phyloP scores from a whole-genome alignment of 176 grass and related monocot genomes.

The sorghum (Sorghum bicolor) region DNA sequence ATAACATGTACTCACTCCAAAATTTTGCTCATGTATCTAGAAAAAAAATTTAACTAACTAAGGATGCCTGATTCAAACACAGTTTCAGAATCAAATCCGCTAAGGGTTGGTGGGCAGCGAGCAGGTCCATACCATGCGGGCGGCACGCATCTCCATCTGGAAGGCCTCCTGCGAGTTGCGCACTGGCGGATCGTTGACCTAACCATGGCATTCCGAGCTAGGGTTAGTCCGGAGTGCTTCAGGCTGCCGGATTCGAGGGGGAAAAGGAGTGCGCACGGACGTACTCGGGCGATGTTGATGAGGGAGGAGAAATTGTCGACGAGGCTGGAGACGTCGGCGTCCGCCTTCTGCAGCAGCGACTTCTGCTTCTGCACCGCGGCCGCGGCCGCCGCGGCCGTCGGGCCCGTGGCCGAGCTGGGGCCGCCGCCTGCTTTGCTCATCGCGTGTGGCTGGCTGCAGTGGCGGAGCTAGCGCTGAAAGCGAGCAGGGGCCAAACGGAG shows the following conservation, averaged over 20 bases:
- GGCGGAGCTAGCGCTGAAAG: too few species aligned
- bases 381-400: slow-evolving; percentile 54
- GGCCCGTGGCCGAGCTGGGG: slow-evolving; percentile 41
- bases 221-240: not conserved
- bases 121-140: slow-evolving; percentile 32
- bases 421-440: slow-evolving; percentile 40
- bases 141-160: slow-evolving; percentile 68
- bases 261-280: not conserved
- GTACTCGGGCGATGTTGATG: slow-evolving; percentile 73
- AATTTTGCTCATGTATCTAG: not conserved
- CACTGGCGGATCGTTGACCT: slow-evolving; percentile 86
- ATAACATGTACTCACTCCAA: not conserved
- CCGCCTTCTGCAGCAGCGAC: slow-evolving; percentile 66
- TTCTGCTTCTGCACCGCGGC: slow-evolving; percentile 85
- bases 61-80: too few species aligned
- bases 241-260: not conserved
- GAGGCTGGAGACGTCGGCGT: slow-evolving; percentile 60
- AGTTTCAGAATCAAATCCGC: not conserved
- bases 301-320: slow-evolving; percentile 74
- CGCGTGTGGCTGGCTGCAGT: not conserved
- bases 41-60: not conserved
- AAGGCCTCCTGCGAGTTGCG: slow-evolving; percentile 85
- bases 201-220: not conserved
- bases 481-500: too few species aligned
- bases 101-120: not conserved